Base-by-base conservation (phyloP, 1,284 basidiomycete species). In the Ustilago bromivora region DNA sequence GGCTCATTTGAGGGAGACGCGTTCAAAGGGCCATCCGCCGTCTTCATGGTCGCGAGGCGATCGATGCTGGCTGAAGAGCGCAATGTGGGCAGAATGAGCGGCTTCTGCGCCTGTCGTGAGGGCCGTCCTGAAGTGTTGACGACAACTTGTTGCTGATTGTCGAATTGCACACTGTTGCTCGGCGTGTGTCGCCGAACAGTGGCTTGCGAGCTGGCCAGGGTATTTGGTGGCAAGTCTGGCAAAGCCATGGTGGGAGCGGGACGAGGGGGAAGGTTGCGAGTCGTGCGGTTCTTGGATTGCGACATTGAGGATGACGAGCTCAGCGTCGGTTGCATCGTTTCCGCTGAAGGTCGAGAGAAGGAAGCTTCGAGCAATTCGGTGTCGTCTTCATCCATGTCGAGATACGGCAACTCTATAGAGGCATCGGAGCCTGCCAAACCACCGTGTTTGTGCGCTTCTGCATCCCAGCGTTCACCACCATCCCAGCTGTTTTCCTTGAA, bases 401-500 rank as follows among this genome's bases (percentile, higher is more conserved):
- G 63, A 23, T 69, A 74, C 8, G 66, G 66, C 66, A 49, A 13
- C 43, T 55, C 57, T 28, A 59, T 62, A 1, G 61, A 61, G 38
- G 40, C 62, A 17, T 38, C 38, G 32, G 15, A 35, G 8, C 23
- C 8, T 8, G 34, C 7, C 17, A 51, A 17, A 11, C 55, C 60
- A 10, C 43, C 34, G 41, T 69, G 55, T 38, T 54, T 69, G 41
- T 10, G 35, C 6, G 7, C 35, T 31, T 56, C 56, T 31, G 57
- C 5, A 7, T 54, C 49, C 59, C 59, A 74, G 2, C 54, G 64
- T 46, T 76, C 73, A 3, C 73, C 73, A 15, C 73, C 73, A 31
- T 76, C 68, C 73, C 73, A 76, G 63, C 66, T 61, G 40, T 63
- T 70, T 10, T 70, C 62, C 28, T 65, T 67, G 49, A 17, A 23